These are phyloP conservation scores for Trichosanthes truncata DNA, from an alignment of 306 rosid species.

Conservation along the genomic window DNA sequence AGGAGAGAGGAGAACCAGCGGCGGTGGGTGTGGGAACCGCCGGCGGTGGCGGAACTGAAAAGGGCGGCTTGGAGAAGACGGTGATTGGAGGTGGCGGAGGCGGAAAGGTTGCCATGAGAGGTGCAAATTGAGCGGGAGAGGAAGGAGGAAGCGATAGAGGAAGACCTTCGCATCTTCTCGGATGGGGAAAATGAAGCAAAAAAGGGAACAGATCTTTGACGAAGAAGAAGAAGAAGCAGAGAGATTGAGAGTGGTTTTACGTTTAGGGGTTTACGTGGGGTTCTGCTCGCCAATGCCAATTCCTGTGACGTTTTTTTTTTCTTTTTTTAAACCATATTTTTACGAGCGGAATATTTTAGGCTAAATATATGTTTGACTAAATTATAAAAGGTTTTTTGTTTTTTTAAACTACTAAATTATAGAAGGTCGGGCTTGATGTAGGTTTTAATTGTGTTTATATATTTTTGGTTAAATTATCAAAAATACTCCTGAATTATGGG, in stretches of 20 bases:
- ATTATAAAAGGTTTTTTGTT: no score
- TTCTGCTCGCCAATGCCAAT: not conserved
- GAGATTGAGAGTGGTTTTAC: not conserved
- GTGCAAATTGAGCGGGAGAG: conserved; percentile 48
- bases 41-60: conserved; percentile 21
- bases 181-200: not conserved
- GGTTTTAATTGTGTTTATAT: no score
- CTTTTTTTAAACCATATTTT: no score
- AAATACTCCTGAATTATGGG: no score
- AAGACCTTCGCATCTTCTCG: conserved; percentile 52
- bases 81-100: conserved; percentile 18
- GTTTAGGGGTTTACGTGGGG: conserved; percentile 15
- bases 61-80: conserved; percentile 48
- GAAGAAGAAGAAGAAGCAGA: conserved; percentile 8
- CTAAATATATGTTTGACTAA: no score
- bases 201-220: not conserved
- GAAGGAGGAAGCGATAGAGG: conserved; percentile 29
- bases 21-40: conserved; percentile 14
- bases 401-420: no score
- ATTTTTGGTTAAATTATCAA: no score
- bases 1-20: conserved; percentile 34
- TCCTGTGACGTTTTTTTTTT: not conserved
- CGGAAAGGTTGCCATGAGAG: conserved; percentile 19
- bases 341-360: not conserved
- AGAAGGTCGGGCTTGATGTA: no score